Evolutionary conservation across 2,329 filamentous ascomycete species (phyloP).

Genomic region (Trichoderma sp.): DNA sequence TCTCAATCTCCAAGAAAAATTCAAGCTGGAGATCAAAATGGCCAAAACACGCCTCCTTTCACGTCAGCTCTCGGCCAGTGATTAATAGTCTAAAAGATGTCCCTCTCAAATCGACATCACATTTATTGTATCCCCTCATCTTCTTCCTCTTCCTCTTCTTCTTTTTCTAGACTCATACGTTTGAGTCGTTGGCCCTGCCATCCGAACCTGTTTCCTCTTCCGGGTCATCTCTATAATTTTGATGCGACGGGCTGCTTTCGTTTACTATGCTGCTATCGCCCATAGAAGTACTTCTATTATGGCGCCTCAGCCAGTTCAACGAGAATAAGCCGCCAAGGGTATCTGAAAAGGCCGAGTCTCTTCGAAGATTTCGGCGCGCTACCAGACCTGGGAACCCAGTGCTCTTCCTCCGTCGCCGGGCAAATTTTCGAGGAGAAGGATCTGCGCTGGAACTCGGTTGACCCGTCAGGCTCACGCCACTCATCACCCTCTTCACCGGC

Average conservation of each 20-base stretch:
- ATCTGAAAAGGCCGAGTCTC: conserved; percentile 49
- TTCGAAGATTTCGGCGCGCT: conserved; percentile 49
- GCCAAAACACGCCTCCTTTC: background rate
- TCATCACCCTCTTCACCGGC: conserved; percentile 38
- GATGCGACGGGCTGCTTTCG: conserved; percentile 22
- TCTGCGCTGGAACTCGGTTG: conserved; percentile 38
- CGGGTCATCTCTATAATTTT: conserved; percentile 29
- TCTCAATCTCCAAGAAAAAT: conserved; percentile 10
- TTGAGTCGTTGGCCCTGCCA: conserved; percentile 34
- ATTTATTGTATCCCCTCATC: background rate
- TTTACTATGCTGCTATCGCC: conserved; percentile 11
- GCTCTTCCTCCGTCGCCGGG: conserved; percentile 55
- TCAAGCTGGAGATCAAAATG: background rate
- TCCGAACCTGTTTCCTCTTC: conserved; percentile 20
- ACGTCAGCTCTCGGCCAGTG: background rate
- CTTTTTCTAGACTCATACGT: conserved; percentile 37
- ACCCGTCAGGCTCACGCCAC: conserved; percentile 31
- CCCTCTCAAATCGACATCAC: background rate
- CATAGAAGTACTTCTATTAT: conserved; percentile 21
- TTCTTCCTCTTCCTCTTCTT: background rate
- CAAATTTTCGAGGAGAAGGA: conserved; percentile 36
- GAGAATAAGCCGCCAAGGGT: conserved; percentile 56
- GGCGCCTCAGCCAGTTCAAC: conserved; percentile 54
- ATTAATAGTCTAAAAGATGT: conserved; percentile 18
- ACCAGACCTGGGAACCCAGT: conserved; percentile 64